Conservation (phyloP, 345 rosid species). For the Erucastrum elatum region DNA sequence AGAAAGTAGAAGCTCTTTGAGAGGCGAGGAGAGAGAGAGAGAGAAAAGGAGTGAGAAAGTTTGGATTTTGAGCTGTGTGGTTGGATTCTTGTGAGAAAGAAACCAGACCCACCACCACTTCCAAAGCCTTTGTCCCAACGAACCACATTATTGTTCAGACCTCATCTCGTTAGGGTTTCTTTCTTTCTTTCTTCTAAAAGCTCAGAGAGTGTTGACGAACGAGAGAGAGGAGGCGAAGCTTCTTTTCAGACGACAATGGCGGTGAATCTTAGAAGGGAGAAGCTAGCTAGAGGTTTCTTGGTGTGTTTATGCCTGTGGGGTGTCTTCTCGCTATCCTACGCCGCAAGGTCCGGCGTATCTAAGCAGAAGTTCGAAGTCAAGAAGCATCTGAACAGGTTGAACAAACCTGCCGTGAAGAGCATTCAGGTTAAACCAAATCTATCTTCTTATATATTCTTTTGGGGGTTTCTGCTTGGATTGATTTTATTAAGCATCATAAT, state of each 20-base stretch:
- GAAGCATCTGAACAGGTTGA: conserved; percentile 84
- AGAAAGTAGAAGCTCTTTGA: background rate
- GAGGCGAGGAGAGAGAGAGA: background rate
- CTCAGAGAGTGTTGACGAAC: background rate
- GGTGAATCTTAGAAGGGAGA: conserved; percentile 43
- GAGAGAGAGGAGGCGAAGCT: background rate
- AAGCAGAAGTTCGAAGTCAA: conserved; percentile 75
- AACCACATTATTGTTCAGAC: conserved; percentile 14
- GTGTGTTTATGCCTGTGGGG: conserved; percentile 48
- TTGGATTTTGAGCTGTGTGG: conserved; percentile 41
- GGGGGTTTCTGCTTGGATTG: conserved; percentile 28
- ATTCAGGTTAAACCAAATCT: conserved; percentile 55
- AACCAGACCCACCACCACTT: conserved; percentile 34
- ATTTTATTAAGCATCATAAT: conserved; percentile 10
- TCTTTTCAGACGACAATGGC: conserved; percentile 27
- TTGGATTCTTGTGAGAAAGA: conserved; percentile 34
- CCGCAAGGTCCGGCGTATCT: conserved; percentile 61
- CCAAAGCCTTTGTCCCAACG: conserved; percentile 11
- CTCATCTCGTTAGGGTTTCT: background rate
- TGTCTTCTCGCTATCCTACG: conserved; percentile 49
- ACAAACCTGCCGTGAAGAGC: conserved; percentile 80
- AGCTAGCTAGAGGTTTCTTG: conserved; percentile 35
- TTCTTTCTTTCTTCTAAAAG: background rate
- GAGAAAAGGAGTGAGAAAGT: conserved; percentile 9
- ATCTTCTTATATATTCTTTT: background rate